Conservation (phyloP, 192 early-diverging fungal genomes). For the Powellomyces hirtus region DNA sequence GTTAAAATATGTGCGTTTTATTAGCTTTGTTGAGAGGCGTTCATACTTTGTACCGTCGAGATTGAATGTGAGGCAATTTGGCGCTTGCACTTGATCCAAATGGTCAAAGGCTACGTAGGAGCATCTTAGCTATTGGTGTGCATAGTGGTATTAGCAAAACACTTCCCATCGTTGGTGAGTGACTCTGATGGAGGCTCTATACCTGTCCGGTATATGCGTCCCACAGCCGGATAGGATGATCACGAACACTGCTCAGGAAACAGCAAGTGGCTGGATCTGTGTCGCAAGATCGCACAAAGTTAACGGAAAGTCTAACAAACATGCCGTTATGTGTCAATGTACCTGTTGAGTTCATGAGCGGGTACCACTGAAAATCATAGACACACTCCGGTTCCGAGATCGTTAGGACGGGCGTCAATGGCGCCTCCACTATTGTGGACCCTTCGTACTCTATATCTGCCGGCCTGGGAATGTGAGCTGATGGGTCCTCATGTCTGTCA, state of each 20-base stretch:
- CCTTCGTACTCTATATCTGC: background rate
- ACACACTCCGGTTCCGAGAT: conserved; percentile 50
- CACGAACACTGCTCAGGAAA: conserved; percentile 60
- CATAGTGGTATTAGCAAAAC: no score
- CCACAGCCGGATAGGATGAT: conserved; percentile 78
- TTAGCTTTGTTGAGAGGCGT: background rate
- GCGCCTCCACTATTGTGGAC: background rate
- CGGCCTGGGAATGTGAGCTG: background rate
- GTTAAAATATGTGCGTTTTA: no score
- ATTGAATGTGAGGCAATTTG: conserved; percentile 68
- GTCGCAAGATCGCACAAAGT: background rate
- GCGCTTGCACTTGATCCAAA: conserved; percentile 62
- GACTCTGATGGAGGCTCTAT: background rate
- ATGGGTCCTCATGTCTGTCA: background rate
- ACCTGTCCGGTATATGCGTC: conserved; percentile 61
- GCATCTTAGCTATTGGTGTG: conserved; percentile 45
- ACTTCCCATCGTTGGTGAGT: no score
- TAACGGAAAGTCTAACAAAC: background rate
- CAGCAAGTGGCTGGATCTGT: conserved; percentile 34
- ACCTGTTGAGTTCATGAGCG: conserved; percentile 47
- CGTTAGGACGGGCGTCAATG: conserved; percentile 32
- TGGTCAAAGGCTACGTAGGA: conserved; percentile 69
- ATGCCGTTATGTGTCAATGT: background rate
- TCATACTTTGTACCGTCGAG: conserved; percentile 60
- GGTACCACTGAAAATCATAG: conserved; percentile 67